Evolutionary conservation across 164 flowering plant genomes (phyloP), one percentile per base, ranked within the genome.

Genomic region (Sedum album): DNA sequence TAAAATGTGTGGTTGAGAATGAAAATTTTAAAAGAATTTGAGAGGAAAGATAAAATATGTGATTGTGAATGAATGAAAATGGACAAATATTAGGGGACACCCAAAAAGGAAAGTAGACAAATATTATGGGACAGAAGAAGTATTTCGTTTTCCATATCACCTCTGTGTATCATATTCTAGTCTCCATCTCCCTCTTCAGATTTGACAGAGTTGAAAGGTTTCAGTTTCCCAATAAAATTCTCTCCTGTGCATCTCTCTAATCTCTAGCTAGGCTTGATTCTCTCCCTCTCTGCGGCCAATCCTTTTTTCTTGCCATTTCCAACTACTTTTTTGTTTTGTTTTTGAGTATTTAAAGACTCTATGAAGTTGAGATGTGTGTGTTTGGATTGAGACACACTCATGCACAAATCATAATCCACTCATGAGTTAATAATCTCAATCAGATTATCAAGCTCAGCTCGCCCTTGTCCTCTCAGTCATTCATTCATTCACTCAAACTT

Each of bases 381-480:
- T 65, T 35, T 65, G 46, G 17, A 15, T 14, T 71, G 31, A 60
- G 48, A 66, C 70, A 69, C 55, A 69, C 65, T 69, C 79, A 81
- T 75, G 83, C 86, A 35, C 28, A 85, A 86, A 92, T 92, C 90
- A 92, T 88, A 75, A 76, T 84, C 70, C 79, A 89, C 89, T 92
- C 90, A 89, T 89, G 87, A 88, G 69, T 74, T 84, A 82, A 92
- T 84, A 82, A 86, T 57, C n/a, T n/a, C 62, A 57, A 44, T 44
- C 48, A 44, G 48, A 14, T 11, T 17, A 11, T 44, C 48, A 44
- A 44, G 62, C 62, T 28, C 62, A 75, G 62, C 75, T 36, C 73
- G 23, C 13, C 46, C 46, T 4, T 36, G 36, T 21, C 67, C 63
- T 66, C 41, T 14, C 39, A 60, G 57, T 31, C 60, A 48, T 63